Evolutionary conservation across 495 filamentous ascomycete species (phyloP), one percentile per base, ranked within the genome.

Genomic region (Tuber magnatum): DNA sequence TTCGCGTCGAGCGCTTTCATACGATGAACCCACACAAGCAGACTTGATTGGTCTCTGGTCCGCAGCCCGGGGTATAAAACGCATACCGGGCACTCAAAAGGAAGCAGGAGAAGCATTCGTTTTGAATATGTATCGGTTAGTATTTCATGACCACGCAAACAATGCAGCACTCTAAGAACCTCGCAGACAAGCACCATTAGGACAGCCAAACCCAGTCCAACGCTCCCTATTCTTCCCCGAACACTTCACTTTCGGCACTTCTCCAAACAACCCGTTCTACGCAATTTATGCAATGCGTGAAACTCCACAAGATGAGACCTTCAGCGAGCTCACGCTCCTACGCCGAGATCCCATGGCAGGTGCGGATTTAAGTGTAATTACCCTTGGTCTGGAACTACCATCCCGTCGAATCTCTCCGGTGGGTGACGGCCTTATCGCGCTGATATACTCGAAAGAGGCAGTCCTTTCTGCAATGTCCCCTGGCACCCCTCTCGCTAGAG

Each of bases 71-170:
- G 46, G 77, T 22, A 41, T 18, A 14, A 51, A 35, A 69, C 70
- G 35, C 46, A 44, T 56, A 3, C 43, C 10, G 16, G 65, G 20
- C 14, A 69, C 38, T 12, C 28, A 42, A 22, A 39, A 9, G 7
- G 71, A 68, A 5, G 22, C 70, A 18, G 78, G 78, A 8, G 69
- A 51, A 44, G 76, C 68, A 22, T 78, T 81, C 73, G 71, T 71
- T 46, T 69, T 81, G 51, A 81, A 81, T 24, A 81, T 81, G 75
- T 81, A 78, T 69, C 75, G 79, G 75, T 81, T 69, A 14, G 80
- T 77, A 3, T 51, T 38, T n/a, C 22, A 32, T 4, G 8, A 7
- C 24, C 12, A n/a, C 2, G 3, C n/a, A 0, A 20, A 22, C 1
- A 2, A 22, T 70, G n/a, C 4, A 24, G 18, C 18, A 10, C 12